Percentiles rank a stretch among this genome's conserved stretches.
Evolutionary conservation across 1,284 basidiomycete genomes (phyloP).

Genomic region (Mycena citricolor): DNA sequence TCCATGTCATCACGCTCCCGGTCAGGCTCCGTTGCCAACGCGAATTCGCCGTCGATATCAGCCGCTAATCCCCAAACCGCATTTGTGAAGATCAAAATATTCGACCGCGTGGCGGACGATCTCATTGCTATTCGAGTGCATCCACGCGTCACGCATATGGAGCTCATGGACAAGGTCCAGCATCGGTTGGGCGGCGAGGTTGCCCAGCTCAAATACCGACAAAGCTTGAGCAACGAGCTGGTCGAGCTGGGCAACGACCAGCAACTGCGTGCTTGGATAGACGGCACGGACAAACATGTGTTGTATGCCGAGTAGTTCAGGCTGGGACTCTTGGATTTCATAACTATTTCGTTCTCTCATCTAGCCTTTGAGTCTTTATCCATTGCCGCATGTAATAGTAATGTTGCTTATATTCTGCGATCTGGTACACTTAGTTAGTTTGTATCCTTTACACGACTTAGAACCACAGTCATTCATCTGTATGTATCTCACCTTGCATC

Average conservation of each 20-base stretch:
- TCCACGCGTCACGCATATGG: slow-evolving; percentile 82
- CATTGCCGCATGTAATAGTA: slow-evolving; percentile 17
- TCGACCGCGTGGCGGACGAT: slow-evolving; percentile 88
- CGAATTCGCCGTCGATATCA: slow-evolving; percentile 71
- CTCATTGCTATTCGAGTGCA: slow-evolving; percentile 97
- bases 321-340: too few species aligned
- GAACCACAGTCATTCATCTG: slow-evolving; percentile 1
- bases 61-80: slow-evolving; percentile 75
- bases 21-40: slow-evolving; percentile 38
- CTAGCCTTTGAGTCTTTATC: neutral
- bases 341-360: neutral
- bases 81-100: slow-evolving; percentile 98
- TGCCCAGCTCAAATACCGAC: slow-evolving; percentile 68
- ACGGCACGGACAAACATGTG: slow-evolving; percentile 83
- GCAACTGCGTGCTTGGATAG: slow-evolving; percentile 80
- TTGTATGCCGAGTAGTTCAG: slow-evolving; percentile 83
- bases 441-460: slow-evolving; percentile 14
- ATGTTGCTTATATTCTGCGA: slow-evolving; percentile 17
- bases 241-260: slow-evolving; percentile 69
- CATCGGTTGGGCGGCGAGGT: slow-evolving; percentile 82
- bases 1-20: slow-evolving; percentile 28
- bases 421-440: slow-evolving; percentile 12
- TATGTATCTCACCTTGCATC: neutral
- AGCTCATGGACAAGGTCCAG: slow-evolving; percentile 90
- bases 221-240: slow-evolving; percentile 65